These are phyloP conservation scores for Rutstroemia sydowiana DNA, from an alignment of 2,329 filamentous ascomycete genomes.

Conservation along the genomic window DNA sequence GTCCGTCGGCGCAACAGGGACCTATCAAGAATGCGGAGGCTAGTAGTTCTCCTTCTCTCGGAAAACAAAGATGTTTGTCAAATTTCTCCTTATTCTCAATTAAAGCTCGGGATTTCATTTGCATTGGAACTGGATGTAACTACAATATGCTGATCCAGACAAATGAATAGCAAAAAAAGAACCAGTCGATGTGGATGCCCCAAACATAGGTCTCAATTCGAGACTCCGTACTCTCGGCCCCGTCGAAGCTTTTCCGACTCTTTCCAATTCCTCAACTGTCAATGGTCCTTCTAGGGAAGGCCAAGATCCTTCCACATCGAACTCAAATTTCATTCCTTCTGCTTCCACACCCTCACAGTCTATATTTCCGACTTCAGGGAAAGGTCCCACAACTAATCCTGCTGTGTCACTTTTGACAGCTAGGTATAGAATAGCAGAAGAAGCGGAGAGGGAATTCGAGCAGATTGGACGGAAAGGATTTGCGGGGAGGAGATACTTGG, in stretches of 20 bases:
- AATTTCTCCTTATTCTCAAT: neutral
- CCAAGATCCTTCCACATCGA: slow-evolving; percentile 4
- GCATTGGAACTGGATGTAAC: neutral
- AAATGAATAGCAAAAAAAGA: slow-evolving; percentile 7
- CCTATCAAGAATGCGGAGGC: slow-evolving; percentile 13
- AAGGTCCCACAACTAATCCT: slow-evolving; percentile 19
- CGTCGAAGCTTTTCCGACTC: slow-evolving; percentile 25
- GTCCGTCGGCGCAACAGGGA: slow-evolving; percentile 5
- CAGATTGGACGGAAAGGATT: slow-evolving; percentile 28
- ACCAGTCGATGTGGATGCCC: slow-evolving; percentile 12
- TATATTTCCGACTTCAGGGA: slow-evolving; percentile 19
- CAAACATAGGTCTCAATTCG: slow-evolving; percentile 17
- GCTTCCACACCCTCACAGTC: slow-evolving; percentile 19
- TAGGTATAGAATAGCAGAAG: slow-evolving; percentile 53
- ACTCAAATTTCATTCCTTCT: slow-evolving; percentile 16
- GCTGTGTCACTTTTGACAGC: slow-evolving; percentile 24
- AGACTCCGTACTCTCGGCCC: slow-evolving; percentile 25
- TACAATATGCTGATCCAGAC: neutral
- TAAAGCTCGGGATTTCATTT: neutral
- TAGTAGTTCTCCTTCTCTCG: slow-evolving; percentile 2
- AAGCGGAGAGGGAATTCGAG: slow-evolving; percentile 50
- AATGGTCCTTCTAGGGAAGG: slow-evolving; percentile 4
- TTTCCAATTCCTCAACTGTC: slow-evolving; percentile 26
- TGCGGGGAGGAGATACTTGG: slow-evolving; percentile 38
- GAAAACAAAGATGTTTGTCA: slow-evolving; percentile 7